Evolutionary conservation across 192 early-diverging fungal genomes (phyloP).

Genomic region (Coemansia sp.): DNA sequence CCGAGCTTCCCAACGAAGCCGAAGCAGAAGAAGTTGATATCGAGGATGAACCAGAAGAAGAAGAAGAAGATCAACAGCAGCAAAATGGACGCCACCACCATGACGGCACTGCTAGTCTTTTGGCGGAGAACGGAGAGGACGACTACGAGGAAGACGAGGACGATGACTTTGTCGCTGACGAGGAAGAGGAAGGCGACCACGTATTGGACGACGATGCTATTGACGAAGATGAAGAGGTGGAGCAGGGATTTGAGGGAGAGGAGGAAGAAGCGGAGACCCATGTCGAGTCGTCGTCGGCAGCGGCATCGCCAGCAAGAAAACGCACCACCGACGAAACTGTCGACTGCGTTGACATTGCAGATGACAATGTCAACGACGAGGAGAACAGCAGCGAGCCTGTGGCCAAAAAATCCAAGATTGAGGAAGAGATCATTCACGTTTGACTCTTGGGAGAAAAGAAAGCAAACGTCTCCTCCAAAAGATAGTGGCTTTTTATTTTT

Average conservation of each 20-base stretch:
- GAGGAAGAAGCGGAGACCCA: constrained; percentile 14
- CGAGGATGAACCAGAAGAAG: not conserved
- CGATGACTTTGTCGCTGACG: constrained; percentile 42
- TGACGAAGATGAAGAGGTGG: constrained; percentile 17
- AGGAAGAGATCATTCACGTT: constrained; percentile 6
- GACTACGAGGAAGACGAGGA: constrained; percentile 35
- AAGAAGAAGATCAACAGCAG: constrained; percentile 6
- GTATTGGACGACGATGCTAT: constrained; percentile 29
- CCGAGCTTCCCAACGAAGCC: not conserved
- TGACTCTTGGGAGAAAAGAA: not conserved
- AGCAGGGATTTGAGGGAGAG: not conserved
- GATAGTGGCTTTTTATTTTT: not conserved
- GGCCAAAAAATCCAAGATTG: constrained; percentile 20
- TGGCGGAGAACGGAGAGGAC: constrained; percentile 14
- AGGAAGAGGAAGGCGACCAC: constrained; percentile 43
- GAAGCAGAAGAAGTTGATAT: not conserved
- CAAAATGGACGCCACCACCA: not conserved
- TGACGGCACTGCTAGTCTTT: constrained; percentile 20
- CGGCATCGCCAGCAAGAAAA: constrained; percentile 22
- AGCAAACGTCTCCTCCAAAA: too few species aligned
- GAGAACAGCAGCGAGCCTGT: constrained; percentile 13
- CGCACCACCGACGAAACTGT: constrained; percentile 8
- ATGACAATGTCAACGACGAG: not conserved
- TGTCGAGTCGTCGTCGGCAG: constrained; percentile 12
- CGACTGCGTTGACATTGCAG: constrained; percentile 8